Base-by-base conservation (phyloP, 495 filamentous ascomycete species). In the Filosporella fistucella region DNA sequence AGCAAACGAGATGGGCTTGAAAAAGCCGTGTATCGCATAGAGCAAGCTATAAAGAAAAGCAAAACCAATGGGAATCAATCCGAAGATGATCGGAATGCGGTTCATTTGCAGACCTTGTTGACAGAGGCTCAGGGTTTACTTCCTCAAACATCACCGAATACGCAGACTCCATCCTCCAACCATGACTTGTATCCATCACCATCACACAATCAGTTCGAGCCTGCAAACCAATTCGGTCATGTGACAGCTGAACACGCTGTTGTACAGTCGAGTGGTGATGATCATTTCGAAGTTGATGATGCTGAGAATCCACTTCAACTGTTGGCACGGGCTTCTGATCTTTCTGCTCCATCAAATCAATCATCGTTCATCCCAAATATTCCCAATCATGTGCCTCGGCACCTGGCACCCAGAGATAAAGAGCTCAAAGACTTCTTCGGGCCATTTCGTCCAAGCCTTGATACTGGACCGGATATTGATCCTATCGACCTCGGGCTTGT, bases 1-100 rank as follows among this genome's bases (percentile, higher is more conserved):
- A 87, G 84, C 60, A 88, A 88, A 60, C 80, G 84, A 21, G 84
- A 78, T 26, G 84, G 84, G 0, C 61, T 88, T 42, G 83, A 86
- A 46, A 88, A 85, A 61, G 83, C 84, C 1, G 71, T 88, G 21
- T 77, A 83, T 56, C 82, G 85, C 56, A 83, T 88, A 38, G 81
- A 86, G 53, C 79, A 86, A 58, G 84, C 81, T 12, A 74, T 88
- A 36, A 78, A 81, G 54, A 72, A 76, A n/a, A 78, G 77, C 0
- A 77, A 70, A 40, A 61, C 70, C 9, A 69, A 73, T 49, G 57
- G 58, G 2, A 62, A 70, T 14, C 66, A 69, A 14, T 64, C 69
- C 17, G 74, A 80, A 52, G 74, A 71, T 43, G 66, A 72, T 13
- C 81, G 76, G 29, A 67, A 77, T 29, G 71, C 82, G 14, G 65